Conservation (phyloP, 1,139 yeast genomes). For the Taphrina betulina region DNA sequence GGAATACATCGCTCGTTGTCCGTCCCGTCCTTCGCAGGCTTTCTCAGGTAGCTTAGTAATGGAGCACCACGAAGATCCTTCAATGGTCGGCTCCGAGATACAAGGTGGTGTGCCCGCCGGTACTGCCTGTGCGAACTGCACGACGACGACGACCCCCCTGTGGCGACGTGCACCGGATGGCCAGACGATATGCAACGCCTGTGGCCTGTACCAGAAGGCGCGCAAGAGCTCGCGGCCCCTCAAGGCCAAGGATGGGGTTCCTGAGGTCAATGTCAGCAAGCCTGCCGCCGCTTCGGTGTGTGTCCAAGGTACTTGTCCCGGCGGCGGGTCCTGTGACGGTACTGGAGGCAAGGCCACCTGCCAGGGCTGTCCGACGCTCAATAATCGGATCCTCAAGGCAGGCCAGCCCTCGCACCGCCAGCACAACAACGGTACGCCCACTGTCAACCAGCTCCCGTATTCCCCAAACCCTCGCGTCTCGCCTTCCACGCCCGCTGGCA, state of each 20-base stretch:
- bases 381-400: constrained; percentile 32
- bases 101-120: constrained; percentile 25
- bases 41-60: no score
- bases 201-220: constrained; percentile 55
- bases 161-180: constrained; percentile 68
- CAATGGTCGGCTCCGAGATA: constrained; percentile 25
- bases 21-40: no score
- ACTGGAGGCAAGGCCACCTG: constrained; percentile 35
- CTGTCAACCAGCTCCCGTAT: background rate
- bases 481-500: background rate
- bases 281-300: constrained; percentile 4
- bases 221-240: constrained; percentile 41
- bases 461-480: constrained; percentile 7
- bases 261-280: background rate
- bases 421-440: background rate
- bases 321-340: constrained; percentile 36
- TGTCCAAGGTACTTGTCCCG: constrained; percentile 33
- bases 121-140: constrained; percentile 59
- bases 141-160: constrained; percentile 65
- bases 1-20: no score
- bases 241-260: constrained; percentile 2
- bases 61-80: constrained; percentile 3
- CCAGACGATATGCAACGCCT: constrained; percentile 67
- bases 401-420: constrained; percentile 12
- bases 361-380: constrained; percentile 35